These are phyloP conservation scores for Globisporangium nodosum DNA, from an alignment of 352 stramenopile species.

Conservation along the genomic window DNA sequence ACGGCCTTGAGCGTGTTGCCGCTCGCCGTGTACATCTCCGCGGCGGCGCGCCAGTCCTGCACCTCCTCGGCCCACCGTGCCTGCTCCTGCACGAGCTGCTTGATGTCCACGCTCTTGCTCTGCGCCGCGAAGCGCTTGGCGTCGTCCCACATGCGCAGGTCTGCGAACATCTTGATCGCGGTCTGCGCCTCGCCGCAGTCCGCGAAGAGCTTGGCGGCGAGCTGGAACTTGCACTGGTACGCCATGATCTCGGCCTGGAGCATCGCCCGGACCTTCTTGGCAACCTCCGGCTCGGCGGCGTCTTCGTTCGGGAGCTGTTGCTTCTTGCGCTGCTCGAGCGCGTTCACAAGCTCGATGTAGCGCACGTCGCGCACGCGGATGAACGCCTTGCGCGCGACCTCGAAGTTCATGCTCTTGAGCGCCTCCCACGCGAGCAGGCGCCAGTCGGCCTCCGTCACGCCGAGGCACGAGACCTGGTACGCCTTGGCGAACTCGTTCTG, in stretches of 20 bases:
- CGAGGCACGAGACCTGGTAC: constrained; percentile 89
- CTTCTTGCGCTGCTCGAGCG: constrained; percentile 73
- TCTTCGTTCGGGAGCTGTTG: constrained; percentile 37
- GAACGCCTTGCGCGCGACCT: constrained; percentile 83
- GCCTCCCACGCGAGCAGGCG: constrained; percentile 80
- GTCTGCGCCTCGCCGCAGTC: constrained; percentile 74
- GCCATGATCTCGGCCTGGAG: constrained; percentile 90
- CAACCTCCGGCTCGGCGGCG: constrained; percentile 22
- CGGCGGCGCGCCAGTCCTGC: constrained; percentile 87
- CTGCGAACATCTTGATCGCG: constrained; percentile 92
- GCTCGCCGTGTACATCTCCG: constrained; percentile 89
- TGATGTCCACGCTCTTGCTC: constrained; percentile 75
- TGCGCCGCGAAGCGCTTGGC: constrained; percentile 88
- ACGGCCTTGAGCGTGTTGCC: constrained; percentile 79
- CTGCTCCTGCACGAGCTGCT: constrained; percentile 87
- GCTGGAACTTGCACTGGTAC: constrained; percentile 88
- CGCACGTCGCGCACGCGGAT: constrained; percentile 88
- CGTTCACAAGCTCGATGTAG: constrained; percentile 89
- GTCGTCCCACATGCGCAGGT: constrained; percentile 92
- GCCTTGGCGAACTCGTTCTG: constrained; percentile 83
- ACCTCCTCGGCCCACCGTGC: constrained; percentile 92
- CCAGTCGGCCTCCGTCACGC: constrained; percentile 93
- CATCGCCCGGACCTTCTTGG: constrained; percentile 56
- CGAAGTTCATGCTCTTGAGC: constrained; percentile 81
- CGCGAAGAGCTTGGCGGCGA: constrained; percentile 87